Evolutionary conservation across 768 basidiomycete genomes (phyloP).

Genomic region (Leccinum broughii): DNA sequence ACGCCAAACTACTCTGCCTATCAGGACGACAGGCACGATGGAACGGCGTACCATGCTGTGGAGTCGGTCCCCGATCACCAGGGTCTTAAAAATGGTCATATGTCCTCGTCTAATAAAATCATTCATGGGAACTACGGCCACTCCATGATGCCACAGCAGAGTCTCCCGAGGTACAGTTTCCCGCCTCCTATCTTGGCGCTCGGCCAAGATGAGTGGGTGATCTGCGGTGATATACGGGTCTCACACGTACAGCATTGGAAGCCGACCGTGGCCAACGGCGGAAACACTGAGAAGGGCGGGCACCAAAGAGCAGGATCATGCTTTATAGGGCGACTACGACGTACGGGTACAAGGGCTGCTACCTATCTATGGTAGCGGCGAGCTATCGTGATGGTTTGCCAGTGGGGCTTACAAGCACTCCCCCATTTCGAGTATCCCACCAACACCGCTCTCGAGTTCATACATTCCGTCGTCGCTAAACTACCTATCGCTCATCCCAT

Average conservation of each 20-base stretch:
- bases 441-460: constrained; percentile 32
- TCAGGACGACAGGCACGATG: constrained; percentile 43
- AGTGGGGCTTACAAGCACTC: constrained; percentile 1
- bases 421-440: constrained; percentile 32
- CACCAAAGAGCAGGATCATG: too few species aligned
- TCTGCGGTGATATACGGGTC: constrained; percentile 31
- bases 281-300: too few species aligned
- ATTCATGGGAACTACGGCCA: constrained; percentile 27
- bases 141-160: constrained; percentile 23
- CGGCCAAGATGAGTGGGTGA: constrained; percentile 45
- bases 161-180: constrained; percentile 42
- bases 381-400: too few species aligned
- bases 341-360: too few species aligned
- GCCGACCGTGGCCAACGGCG: too few species aligned
- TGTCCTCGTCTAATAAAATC: constrained; percentile 31
- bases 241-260: constrained; percentile 31
- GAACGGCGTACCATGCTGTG: constrained; percentile 40
- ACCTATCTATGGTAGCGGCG: too few species aligned
- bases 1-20: constrained; percentile 45
- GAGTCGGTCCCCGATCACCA: constrained; percentile 34
- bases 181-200: constrained; percentile 59
- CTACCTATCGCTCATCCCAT: constrained; percentile 43
- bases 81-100: constrained; percentile 32
- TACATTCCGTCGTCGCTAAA: constrained; percentile 40
- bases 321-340: too few species aligned